Percentiles rank a stretch among this genome's conserved stretches.
Evolutionary conservation across 2,329 filamentous ascomycete species (phyloP).

Genomic region (Ophidiomyces ophidiicola): DNA sequence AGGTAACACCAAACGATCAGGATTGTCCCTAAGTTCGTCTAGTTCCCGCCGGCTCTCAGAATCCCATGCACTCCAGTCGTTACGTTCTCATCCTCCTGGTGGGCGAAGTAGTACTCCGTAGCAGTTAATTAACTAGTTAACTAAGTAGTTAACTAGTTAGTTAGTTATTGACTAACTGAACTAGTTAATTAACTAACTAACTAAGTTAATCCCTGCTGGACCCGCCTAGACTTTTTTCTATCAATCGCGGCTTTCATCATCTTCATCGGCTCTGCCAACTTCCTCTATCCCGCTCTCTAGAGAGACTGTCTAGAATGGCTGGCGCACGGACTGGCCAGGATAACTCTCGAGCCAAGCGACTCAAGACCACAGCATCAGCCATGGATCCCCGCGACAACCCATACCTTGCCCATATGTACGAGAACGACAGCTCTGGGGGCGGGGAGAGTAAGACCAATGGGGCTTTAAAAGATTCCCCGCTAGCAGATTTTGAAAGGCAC

Average conservation of each 20-base stretch:
- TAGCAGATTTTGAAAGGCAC: constrained; percentile 62
- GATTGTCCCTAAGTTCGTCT: too few relatives aligned
- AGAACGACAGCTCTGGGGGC: constrained; percentile 36
- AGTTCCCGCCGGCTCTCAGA: too few relatives aligned
- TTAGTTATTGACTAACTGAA: too few relatives aligned
- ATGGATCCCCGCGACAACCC: constrained; percentile 56
- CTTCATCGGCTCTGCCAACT: not conserved
- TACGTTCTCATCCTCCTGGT: too few relatives aligned
- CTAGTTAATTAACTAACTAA: too few relatives aligned
- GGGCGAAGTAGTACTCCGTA: too few relatives aligned
- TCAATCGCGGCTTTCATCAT: too few relatives aligned
- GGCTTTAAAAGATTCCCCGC: constrained; percentile 33
- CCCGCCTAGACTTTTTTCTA: constrained; percentile 16
- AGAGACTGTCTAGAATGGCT: constrained; percentile 36
- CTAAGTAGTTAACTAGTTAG: too few relatives aligned
- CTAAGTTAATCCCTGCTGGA: too few relatives aligned
- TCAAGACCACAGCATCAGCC: constrained; percentile 39
- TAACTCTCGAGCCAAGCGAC: constrained; percentile 42
- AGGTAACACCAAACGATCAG: too few relatives aligned
- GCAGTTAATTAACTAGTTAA: too few relatives aligned
- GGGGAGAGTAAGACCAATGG: constrained; percentile 21
- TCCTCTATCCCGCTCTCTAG: constrained; percentile 11
- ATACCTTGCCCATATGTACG: constrained; percentile 83
- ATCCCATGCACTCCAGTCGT: too few relatives aligned
- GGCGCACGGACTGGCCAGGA: constrained; percentile 45